phyloP scores from a whole-genome alignment of 208 protist genomes.

The Acanthamoeba healyi region DNA sequence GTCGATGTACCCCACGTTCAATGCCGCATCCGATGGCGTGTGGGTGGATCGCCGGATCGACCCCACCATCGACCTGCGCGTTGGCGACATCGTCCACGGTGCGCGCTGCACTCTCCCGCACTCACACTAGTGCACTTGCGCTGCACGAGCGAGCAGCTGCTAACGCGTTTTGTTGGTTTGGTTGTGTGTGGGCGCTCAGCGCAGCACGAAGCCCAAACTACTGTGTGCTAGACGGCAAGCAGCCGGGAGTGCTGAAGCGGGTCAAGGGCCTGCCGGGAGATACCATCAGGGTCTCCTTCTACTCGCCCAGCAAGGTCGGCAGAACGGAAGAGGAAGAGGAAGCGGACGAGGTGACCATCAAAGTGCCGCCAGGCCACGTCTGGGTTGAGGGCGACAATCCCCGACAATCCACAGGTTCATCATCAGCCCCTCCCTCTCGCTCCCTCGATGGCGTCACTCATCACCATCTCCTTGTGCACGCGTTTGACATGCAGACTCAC shows the following conservation, averaged over 20 bases:
- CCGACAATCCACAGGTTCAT: not conserved
- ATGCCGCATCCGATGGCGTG: not conserved
- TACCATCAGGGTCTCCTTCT: not conserved
- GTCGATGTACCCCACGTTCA: not conserved
- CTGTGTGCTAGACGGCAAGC: not conserved
- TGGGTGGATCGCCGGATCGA: not conserved
- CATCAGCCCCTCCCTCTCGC: too few relatives aligned
- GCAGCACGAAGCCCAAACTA: not conserved
- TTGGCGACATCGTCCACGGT: slow-evolving; percentile 4
- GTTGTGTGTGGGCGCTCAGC: not conserved
- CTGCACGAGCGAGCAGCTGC: too few relatives aligned
- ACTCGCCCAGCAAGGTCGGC: not conserved
- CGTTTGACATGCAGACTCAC: not conserved
- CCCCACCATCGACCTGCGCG: not conserved
- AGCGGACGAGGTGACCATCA: not conserved
- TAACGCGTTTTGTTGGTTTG: too few relatives aligned
- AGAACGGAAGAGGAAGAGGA: not conserved
- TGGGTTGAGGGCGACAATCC: slow-evolving; percentile 21
- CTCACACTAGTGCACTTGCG: too few relatives aligned
- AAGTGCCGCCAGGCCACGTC: not conserved
- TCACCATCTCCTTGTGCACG: too few relatives aligned
- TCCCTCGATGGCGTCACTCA: too few relatives aligned
- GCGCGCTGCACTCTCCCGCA: too few relatives aligned
- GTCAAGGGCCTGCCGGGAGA: slow-evolving; percentile 15
- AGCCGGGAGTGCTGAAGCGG: not conserved